Percentiles rank a stretch among this genome's conserved stretches.
These are phyloP conservation scores for Begonia masoniana DNA, from an alignment of 306 rosid species.

Conservation along the genomic window DNA sequence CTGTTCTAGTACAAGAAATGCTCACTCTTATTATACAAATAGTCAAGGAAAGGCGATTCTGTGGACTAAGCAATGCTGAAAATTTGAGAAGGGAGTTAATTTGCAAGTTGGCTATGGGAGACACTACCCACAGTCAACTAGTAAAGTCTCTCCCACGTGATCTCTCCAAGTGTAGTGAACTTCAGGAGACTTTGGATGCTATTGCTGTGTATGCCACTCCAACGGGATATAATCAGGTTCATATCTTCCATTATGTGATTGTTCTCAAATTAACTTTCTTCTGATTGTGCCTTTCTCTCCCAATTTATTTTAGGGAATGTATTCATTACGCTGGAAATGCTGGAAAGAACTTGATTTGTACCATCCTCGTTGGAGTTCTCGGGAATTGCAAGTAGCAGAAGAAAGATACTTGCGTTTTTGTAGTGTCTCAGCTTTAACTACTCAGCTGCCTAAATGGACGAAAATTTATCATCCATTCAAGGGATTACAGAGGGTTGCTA, in stretches of 20 bases:
- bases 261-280: conserved; percentile 6
- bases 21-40: conserved; percentile 86
- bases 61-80: conserved; percentile 71
- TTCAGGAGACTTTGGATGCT: conserved; percentile 57
- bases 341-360: conserved; percentile 92
- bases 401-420: conserved; percentile 83
- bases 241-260: conserved; percentile 5
- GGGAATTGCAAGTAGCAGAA: conserved; percentile 91
- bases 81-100: conserved; percentile 81
- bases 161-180: conserved; percentile 64
- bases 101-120: conserved; percentile 65
- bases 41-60: conserved; percentile 81
- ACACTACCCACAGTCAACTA: conserved; percentile 86
- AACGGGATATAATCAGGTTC: conserved; percentile 85
- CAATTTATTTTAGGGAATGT: conserved; percentile 57
- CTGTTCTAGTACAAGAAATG: conserved; percentile 82
- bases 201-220: conserved; percentile 73
- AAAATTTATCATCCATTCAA: conserved; percentile 62
- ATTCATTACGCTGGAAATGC: conserved; percentile 62
- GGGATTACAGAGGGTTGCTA: conserved; percentile 70
- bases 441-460: conserved; percentile 78
- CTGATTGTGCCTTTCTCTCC: conserved; percentile 12
- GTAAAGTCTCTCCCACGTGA: conserved; percentile 92
- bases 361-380: conserved; percentile 88
- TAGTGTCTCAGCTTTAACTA: conserved; percentile 45